phyloP scores from a whole-genome alignment of 2,329 filamentous ascomycete species.

The Penicillium sp. region DNA sequence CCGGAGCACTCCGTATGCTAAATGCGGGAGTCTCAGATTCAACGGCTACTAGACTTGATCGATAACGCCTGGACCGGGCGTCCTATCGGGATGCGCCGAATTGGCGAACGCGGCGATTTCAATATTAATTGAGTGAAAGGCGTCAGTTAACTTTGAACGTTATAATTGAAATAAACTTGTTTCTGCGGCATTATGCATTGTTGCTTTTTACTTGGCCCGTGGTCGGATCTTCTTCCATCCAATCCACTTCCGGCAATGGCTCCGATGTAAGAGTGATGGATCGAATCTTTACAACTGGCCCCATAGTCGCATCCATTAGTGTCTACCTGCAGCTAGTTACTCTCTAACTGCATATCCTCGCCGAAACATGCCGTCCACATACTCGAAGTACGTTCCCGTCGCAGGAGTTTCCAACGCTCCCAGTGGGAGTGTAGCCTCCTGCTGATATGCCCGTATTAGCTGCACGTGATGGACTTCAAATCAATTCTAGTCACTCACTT shows the following conservation, averaged over 20 bases:
- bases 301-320: background rate
- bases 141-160: background rate
- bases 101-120: background rate
- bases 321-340: slow-evolving; percentile 40
- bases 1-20: slow-evolving; percentile 18
- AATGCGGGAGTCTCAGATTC: slow-evolving; percentile 18
- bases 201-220: background rate
- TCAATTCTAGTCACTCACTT: slow-evolving; percentile 20
- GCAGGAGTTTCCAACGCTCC: slow-evolving; percentile 63
- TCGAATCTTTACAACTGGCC: background rate
- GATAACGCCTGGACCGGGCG: slow-evolving; percentile 10
- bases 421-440: slow-evolving; percentile 70
- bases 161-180: background rate
- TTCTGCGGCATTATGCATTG: background rate
- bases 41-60: slow-evolving; percentile 9
- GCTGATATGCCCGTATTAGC: slow-evolving; percentile 61
- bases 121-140: background rate
- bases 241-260: background rate
- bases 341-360: slow-evolving; percentile 71
- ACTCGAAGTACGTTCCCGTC: slow-evolving; percentile 69
- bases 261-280: background rate
- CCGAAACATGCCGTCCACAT: slow-evolving; percentile 82
- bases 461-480: background rate
- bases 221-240: background rate
- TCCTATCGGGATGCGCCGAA: background rate